Conservation (phyloP, 768 basidiomycete species). For the Neoboletus magnificus region DNA sequence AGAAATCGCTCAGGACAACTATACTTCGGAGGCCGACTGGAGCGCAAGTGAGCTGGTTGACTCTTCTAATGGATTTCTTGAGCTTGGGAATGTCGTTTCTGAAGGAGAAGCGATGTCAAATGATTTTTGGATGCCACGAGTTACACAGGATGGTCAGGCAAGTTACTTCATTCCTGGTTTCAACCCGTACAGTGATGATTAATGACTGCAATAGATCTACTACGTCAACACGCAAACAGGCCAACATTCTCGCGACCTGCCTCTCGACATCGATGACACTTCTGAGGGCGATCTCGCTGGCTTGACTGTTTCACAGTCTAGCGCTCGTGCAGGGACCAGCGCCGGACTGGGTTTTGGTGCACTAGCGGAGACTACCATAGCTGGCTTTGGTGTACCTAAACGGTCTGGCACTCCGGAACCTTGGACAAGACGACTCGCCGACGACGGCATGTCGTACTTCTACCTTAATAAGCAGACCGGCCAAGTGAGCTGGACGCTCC, state of each 20-base stretch:
- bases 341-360: slow-evolving; percentile 48
- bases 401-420: slow-evolving; percentile 68
- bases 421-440: slow-evolving; percentile 79
- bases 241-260: slow-evolving; percentile 80
- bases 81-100: slow-evolving; percentile 27
- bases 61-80: slow-evolving; percentile 40
- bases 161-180: slow-evolving; percentile 24
- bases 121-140: slow-evolving; percentile 90
- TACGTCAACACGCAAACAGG: slow-evolving; percentile 92
- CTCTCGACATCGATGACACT: slow-evolving; percentile 63
- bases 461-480: slow-evolving; percentile 74
- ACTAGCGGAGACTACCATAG: slow-evolving; percentile 34
- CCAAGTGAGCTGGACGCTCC: slow-evolving; percentile 64
- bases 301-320: slow-evolving; percentile 50
- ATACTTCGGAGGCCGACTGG: slow-evolving; percentile 49
- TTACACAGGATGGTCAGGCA: slow-evolving; percentile 81
- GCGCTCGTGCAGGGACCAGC: slow-evolving; percentile 53
- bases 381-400: slow-evolving; percentile 60
- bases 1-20: slow-evolving; percentile 25
- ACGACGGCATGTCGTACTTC: slow-evolving; percentile 79
- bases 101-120: slow-evolving; percentile 42
- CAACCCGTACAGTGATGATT: background rate
- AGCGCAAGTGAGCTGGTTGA: slow-evolving; percentile 10
- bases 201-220: slow-evolving; percentile 63
- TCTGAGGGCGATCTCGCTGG: slow-evolving; percentile 63